Conservation (phyloP, 1,139 yeast species). For the Hemisphaericaspora lyxosophila region DNA sequence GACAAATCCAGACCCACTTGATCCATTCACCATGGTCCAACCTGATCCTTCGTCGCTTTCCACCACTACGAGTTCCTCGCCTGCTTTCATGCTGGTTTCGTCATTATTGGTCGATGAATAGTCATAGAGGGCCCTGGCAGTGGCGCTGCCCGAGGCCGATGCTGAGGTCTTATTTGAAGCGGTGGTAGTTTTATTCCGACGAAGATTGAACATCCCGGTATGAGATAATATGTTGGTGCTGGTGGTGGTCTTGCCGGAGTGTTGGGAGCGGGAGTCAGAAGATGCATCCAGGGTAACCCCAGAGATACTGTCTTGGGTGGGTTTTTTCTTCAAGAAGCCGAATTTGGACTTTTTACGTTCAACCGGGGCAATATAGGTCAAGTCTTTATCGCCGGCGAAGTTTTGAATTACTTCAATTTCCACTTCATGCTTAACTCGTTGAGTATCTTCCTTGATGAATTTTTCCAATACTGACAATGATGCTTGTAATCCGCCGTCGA, state of each 20-base stretch:
- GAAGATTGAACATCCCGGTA: slow-evolving; percentile 38
- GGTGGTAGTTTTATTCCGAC: slow-evolving; percentile 32
- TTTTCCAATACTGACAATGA: slow-evolving; percentile 58
- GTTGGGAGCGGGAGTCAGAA: slow-evolving; percentile 29
- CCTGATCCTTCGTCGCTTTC: slow-evolving; percentile 88
- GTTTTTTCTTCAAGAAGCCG: slow-evolving; percentile 45
- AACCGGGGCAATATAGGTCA: slow-evolving; percentile 48
- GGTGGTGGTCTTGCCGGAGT: slow-evolving; percentile 34
- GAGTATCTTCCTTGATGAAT: slow-evolving; percentile 73
- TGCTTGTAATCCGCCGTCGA: slow-evolving; percentile 55
- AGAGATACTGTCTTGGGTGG: slow-evolving; percentile 12
- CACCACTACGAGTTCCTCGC: slow-evolving; percentile 60
- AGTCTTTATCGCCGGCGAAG: slow-evolving; percentile 76
- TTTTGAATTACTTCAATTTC: slow-evolving; percentile 87
- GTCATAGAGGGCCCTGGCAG: slow-evolving; percentile 61
- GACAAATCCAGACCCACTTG: slow-evolving; percentile 66
- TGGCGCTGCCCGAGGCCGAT: slow-evolving; percentile 17
- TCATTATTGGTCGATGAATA: slow-evolving; percentile 75
- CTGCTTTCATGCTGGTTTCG: slow-evolving; percentile 62
- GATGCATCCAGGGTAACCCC: slow-evolving; percentile 12
- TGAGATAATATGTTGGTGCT: slow-evolving; percentile 24
- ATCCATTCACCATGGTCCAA: slow-evolving; percentile 66
- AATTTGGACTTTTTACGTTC: slow-evolving; percentile 52
- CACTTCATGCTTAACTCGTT: slow-evolving; percentile 74
- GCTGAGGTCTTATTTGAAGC: slow-evolving; percentile 11